Percentiles rank a stretch among this genome's conserved stretches.
These are phyloP conservation scores for Ehretia macrophylla DNA, from an alignment of 257 asterid genomes.

Conservation along the genomic window DNA sequence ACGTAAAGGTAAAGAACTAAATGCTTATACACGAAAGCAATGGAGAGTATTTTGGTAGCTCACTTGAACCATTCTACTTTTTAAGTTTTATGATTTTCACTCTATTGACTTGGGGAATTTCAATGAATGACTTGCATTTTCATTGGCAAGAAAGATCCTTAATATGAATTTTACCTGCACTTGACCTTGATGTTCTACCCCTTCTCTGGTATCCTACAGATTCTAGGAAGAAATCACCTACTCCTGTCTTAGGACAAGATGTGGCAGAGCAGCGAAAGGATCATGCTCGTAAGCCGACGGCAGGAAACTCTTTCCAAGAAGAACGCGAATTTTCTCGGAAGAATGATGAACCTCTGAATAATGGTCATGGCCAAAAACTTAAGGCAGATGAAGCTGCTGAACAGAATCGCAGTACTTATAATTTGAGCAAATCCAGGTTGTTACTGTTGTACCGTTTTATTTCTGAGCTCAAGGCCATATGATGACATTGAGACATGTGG, in stretches of 20 bases:
- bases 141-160: neutral
- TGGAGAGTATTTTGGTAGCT: constrained; percentile 14
- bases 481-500: neutral
- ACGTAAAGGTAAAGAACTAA: constrained; percentile 25
- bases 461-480: neutral
- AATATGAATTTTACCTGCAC: neutral
- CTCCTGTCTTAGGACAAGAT: constrained; percentile 22
- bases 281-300: constrained; percentile 23
- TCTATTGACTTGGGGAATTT: constrained; percentile 4
- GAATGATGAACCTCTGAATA: constrained; percentile 38
- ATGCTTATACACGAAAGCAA: neutral
- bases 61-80: constrained; percentile 5
- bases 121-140: constrained; percentile 1
- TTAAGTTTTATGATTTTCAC: neutral
- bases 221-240: constrained; percentile 26
- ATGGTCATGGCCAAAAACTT: constrained; percentile 33
- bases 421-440: constrained; percentile 63
- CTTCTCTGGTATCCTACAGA: constrained; percentile 16
- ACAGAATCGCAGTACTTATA: constrained; percentile 23
- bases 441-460: too few relatives aligned
- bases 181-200: neutral
- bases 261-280: constrained; percentile 33
- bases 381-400: constrained; percentile 26
- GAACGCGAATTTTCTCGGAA: constrained; percentile 56
- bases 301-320: constrained; percentile 41